A percentile compares a stretch with the other conserved stretches of the same genome.
phyloP scores from a whole-genome alignment of 2,329 filamentous ascomycete species.

The Lasiodiplodia citricola region DNA sequence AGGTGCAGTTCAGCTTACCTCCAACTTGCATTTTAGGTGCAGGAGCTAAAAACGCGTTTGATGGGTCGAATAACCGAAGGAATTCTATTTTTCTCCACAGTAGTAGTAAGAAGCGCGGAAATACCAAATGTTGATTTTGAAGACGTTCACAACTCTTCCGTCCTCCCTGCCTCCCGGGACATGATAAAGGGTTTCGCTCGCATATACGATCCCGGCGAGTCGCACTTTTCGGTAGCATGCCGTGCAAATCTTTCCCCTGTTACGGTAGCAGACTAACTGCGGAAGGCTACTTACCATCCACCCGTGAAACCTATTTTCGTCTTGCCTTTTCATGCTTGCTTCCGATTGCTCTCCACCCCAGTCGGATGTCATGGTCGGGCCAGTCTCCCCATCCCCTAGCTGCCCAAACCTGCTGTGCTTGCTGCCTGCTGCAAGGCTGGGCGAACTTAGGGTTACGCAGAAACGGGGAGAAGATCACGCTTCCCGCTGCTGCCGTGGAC shows the following conservation, averaged over 20 bases:
- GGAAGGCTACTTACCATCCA: not conserved
- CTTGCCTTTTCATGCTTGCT: not conserved
- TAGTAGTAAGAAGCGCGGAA: not conserved
- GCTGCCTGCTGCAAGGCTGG: slow-evolving; percentile 14
- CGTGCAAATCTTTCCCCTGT: not conserved
- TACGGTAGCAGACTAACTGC: not conserved
- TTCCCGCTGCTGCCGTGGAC: too few species aligned
- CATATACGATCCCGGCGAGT: not conserved
- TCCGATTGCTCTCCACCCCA: not conserved
- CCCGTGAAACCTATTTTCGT: not conserved
- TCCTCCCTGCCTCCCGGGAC: not conserved
- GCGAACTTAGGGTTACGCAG: too few species aligned
- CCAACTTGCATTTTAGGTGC: not conserved
- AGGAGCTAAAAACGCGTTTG: not conserved
- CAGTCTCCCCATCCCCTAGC: not conserved
- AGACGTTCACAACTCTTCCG: not conserved
- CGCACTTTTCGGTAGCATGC: not conserved
- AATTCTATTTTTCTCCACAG: not conserved
- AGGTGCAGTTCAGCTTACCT: not conserved
- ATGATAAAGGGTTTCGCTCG: not conserved
- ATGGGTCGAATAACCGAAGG: not conserved
- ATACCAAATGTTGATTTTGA: not conserved
- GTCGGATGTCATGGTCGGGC: not conserved
- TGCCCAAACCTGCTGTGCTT: not conserved
- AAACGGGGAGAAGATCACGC: not conserved